Percentiles rank a stretch among this genome's conserved stretches.
Conservation (phyloP, 2,329 filamentous ascomycete species). For the Bretziella fagacearum region DNA sequence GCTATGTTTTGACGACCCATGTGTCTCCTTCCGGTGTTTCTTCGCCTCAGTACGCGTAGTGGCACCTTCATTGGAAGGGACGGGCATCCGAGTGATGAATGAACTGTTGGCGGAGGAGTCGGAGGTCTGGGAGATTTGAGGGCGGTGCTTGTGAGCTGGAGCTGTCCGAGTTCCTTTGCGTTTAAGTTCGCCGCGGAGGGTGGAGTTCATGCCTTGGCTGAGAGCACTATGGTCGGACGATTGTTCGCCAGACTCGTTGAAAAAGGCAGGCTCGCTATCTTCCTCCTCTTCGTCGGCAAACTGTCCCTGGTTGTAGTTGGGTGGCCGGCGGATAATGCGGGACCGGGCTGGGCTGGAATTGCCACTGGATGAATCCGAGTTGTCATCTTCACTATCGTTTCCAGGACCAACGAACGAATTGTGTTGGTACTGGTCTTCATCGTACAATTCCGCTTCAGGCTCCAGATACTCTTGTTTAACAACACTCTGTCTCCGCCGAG, state of each 20-base stretch:
- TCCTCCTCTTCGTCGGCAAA: constrained; percentile 35
- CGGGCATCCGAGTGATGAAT: constrained; percentile 23
- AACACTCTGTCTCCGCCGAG: not conserved
- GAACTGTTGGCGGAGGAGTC: constrained; percentile 46
- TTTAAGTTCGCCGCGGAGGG: constrained; percentile 30
- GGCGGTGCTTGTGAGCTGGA: constrained; percentile 20
- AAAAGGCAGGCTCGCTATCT: constrained; percentile 39
- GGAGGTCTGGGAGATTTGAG: constrained; percentile 37
- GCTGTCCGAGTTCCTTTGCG: constrained; percentile 14
- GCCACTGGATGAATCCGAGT: constrained; percentile 28
- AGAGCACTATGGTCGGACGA: constrained; percentile 17
- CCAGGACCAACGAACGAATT: constrained; percentile 18
- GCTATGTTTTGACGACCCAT: constrained; percentile 34
- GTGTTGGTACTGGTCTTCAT: constrained; percentile 1
- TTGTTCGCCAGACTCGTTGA: constrained; percentile 21
- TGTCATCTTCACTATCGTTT: constrained; percentile 26
- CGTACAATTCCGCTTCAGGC: not conserved
- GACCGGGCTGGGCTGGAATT: constrained; percentile 39
- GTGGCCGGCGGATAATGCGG: constrained; percentile 42
- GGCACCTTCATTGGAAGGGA: constrained; percentile 21
- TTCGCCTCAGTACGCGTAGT: constrained; percentile 37
- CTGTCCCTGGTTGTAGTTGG: constrained; percentile 17
- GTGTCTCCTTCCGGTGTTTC: constrained; percentile 41
- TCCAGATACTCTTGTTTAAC: not conserved
- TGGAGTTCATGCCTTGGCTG: constrained; percentile 34